Evolutionary conservation across 129 eudicot species (phyloP).

Genomic region (Pseudognaphalium luteoalbum): DNA sequence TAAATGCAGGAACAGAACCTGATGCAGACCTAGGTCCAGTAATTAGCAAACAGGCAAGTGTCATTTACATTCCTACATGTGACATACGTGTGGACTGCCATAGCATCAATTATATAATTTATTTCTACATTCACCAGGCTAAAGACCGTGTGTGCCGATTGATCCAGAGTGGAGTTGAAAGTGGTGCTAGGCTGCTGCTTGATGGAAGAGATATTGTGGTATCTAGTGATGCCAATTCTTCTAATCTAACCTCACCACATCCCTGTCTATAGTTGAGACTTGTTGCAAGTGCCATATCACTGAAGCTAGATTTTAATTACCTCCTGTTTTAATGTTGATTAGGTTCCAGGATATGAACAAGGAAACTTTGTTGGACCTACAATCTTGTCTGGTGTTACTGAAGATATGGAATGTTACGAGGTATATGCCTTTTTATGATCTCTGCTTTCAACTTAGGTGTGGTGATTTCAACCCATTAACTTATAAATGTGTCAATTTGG

Average conservation of each 20-base stretch:
- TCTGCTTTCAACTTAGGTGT: neutral
- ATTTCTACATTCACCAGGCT: conserved; percentile 52
- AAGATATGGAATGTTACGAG: conserved; percentile 98
- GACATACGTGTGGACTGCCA: neutral
- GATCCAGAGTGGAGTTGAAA: conserved; percentile 80
- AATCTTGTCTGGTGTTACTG: conserved; percentile 81
- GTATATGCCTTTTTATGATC: conserved; percentile 35
- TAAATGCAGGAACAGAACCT: conserved; percentile 87
- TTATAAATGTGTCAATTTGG: neutral
- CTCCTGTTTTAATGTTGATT: conserved; percentile 12
- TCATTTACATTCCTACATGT: conserved; percentile 16
- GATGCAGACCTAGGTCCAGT: conserved; percentile 98
- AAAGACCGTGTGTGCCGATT: conserved; percentile 78
- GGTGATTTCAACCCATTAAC: neutral
- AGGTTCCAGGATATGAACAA: conserved; percentile 94
- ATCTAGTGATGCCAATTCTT: neutral
- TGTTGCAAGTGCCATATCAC: neutral
- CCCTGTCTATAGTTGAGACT: no score
- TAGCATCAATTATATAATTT: neutral
- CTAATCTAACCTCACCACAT: no score
- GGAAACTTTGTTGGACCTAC: conserved; percentile 98
- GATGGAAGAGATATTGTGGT: conserved; percentile 96
- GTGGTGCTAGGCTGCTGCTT: conserved; percentile 83
- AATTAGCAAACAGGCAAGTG: conserved; percentile 86
- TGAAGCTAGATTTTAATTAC: neutral